These are phyloP conservation scores for Dichotomocladium elegans DNA, from an alignment of 371 early-diverging fungal genomes.

Conservation along the genomic window DNA sequence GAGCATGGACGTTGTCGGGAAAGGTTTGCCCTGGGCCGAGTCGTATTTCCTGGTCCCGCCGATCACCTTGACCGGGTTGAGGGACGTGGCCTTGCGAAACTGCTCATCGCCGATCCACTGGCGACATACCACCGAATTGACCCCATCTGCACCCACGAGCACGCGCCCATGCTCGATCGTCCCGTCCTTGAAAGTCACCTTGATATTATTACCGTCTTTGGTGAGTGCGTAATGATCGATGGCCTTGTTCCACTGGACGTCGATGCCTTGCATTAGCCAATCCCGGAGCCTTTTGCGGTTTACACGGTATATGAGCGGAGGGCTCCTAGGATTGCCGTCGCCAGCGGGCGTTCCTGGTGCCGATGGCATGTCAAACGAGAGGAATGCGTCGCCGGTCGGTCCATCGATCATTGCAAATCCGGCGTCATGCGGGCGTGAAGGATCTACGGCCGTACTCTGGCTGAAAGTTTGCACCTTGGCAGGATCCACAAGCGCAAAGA, in stretches of 20 bases:
- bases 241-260: constrained; percentile 19
- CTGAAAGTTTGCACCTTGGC: constrained; percentile 3
- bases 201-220: constrained; percentile 15
- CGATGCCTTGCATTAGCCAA: constrained; percentile 15
- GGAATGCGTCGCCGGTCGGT: background rate
- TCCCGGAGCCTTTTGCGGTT: constrained; percentile 21
- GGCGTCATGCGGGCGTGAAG: background rate
- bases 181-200: constrained; percentile 26
- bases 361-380: background rate
- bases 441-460: constrained; percentile 10
- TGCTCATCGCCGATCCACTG: constrained; percentile 10
- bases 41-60: background rate
- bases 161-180: constrained; percentile 11
- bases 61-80: constrained; percentile 5
- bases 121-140: constrained; percentile 15
- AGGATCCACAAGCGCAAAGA: constrained; percentile 2
- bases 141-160: constrained; percentile 26
- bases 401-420: constrained; percentile 11
- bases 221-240: constrained; percentile 4
- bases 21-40: background rate
- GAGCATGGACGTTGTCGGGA: background rate
- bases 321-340: background rate
- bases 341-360: background rate
- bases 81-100: constrained; percentile 6
- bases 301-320: constrained; percentile 9